Evolutionary conservation across 148 eudicot species (phyloP).

Genomic region (Silene uniflora): DNA sequence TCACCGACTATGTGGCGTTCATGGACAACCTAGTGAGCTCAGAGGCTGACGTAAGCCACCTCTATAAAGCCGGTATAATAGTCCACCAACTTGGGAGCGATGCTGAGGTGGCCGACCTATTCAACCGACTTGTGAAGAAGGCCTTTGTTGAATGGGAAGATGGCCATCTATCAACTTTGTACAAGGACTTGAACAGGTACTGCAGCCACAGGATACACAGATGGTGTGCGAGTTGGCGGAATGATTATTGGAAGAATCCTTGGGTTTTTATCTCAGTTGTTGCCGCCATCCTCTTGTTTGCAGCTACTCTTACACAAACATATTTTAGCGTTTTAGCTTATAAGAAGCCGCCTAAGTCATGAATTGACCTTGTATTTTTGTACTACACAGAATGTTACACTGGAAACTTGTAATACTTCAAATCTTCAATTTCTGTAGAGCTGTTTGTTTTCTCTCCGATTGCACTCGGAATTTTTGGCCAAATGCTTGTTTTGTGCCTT

Average conservation of each 20-base stretch:
- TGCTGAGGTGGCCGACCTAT: not conserved
- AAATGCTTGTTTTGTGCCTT: too few species aligned
- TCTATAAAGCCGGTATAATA: not conserved
- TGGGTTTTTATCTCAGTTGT: not conserved
- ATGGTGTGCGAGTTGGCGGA: not conserved
- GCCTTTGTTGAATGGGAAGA: not conserved
- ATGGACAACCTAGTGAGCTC: slow-evolving; percentile 1
- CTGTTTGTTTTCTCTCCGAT: too few species aligned
- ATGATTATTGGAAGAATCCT: not conserved
- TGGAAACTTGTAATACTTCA: too few species aligned
- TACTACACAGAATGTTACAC: too few species aligned
- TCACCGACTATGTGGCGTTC: slow-evolving; percentile 5
- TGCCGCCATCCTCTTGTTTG: not conserved
- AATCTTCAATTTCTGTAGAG: not conserved
- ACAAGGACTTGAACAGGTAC: not conserved
- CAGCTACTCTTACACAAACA: not conserved
- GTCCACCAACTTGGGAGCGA: slow-evolving; percentile 2
- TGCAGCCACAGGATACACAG: not conserved
- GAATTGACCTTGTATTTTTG: not conserved
- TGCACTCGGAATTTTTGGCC: not conserved
- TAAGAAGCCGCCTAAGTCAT: not conserved
- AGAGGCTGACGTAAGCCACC: not conserved
- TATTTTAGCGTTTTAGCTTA: not conserved
- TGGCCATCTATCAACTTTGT: not conserved
- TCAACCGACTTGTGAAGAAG: slow-evolving; percentile 3